Evolutionary conservation across 148 eudicot species (phyloP).

Genomic region (Camellia sinensis): DNA sequence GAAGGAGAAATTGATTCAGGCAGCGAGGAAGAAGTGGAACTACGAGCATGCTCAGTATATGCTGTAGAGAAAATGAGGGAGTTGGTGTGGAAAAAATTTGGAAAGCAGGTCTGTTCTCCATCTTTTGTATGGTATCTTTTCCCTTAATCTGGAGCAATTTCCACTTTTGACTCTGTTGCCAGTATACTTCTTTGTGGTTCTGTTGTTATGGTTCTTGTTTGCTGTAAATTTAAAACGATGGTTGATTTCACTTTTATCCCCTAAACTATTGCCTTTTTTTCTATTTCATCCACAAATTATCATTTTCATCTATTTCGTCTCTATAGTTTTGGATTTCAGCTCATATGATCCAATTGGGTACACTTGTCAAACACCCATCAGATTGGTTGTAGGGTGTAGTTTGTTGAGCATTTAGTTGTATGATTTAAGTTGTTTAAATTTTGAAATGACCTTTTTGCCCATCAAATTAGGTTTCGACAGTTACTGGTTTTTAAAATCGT

Average conservation of each 20-base stretch:
- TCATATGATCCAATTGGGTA: too few relatives aligned
- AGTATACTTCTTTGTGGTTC: not conserved
- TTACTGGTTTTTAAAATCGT: too few relatives aligned
- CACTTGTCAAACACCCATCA: too few relatives aligned
- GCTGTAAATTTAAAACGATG: not conserved
- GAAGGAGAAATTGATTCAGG: slow-evolving; percentile 56
- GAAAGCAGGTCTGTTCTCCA: slow-evolving; percentile 54
- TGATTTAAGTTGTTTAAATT: too few relatives aligned
- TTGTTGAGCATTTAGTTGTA: too few relatives aligned
- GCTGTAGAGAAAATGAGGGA: slow-evolving; percentile 79
- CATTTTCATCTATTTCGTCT: too few relatives aligned
- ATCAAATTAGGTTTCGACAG: too few relatives aligned
- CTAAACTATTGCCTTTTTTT: too few relatives aligned
- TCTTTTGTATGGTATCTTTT: slow-evolving; percentile 4
- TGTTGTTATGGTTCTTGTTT: not conserved
- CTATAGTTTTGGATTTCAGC: too few relatives aligned
- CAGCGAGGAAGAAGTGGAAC: slow-evolving; percentile 81
- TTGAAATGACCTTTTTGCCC: too few relatives aligned
- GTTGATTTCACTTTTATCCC: not conserved
- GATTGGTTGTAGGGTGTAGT: too few relatives aligned
- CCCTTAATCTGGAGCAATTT: not conserved
- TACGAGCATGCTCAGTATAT: slow-evolving; percentile 73
- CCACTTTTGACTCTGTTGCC: not conserved
- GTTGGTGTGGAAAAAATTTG: slow-evolving; percentile 45
- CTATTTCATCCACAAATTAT: too few relatives aligned